Base-by-base conservation (phyloP, 768 basidiomycete species). In the Chalciporus piperatus region DNA sequence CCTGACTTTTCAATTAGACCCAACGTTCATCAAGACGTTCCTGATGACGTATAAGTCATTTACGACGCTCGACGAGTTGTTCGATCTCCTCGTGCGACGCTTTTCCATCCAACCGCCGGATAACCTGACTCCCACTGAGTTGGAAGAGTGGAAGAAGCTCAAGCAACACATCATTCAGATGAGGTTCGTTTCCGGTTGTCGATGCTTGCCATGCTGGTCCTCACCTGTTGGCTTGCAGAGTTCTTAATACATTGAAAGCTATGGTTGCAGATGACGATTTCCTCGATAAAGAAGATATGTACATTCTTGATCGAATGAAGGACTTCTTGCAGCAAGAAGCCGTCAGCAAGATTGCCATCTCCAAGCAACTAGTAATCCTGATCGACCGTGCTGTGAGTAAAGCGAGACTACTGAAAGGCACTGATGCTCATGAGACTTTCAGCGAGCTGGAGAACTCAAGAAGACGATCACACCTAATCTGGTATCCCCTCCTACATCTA, bases 1-100 rank as follows among this genome's bases (percentile, higher is more conserved):
- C 33, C 46, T 56, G 32, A 54, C 42, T 20, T 32, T 25, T 48
- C 20, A 51, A 59, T 35, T 45, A 88, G 89, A 97, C 68, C 79
- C 85, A 1, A 80, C 81, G 7, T 96, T 87, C 71, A 89, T 79
- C 67, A 85, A 87, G 65, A 86, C 94, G 1, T 98, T 98, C 79
- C 71, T 98, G 57, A 87, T 97, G 82, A 97, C 96, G 1, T 97
- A 92, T 76, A 92, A 94, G 63, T 94, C 92, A 1, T 98, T 98
- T 69, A 91, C 90, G 14, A 85, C 84, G 6, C 74, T 89, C 41
- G 81, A 89, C 50, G 86, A 92, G 43, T 73, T 98, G 9, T 86
- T 96, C 48, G 85, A 92, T 51, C 76, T 88, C 16, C 83, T 98
- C 17, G 79, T 89, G 7, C 76, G 80, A 40, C 84, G 96, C 16